Conservation (phyloP, 768 basidiomycete genomes). For the Leccinum olivaceopallidum region DNA sequence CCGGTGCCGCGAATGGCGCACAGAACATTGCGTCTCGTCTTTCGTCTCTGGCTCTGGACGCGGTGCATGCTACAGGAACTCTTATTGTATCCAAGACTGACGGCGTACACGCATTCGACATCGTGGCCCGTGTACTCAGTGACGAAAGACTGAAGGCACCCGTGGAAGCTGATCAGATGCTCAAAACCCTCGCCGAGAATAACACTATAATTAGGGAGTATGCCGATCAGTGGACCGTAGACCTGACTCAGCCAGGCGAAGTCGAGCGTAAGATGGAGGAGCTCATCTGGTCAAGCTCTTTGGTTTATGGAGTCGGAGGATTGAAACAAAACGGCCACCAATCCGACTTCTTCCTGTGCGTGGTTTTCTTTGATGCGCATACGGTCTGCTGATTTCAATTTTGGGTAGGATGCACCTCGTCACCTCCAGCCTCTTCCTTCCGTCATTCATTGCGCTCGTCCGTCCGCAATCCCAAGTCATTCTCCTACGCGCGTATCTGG, state of each 20-base stretch:
- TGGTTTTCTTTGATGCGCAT: background rate
- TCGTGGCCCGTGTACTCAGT: conserved; percentile 51
- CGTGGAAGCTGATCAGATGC: conserved; percentile 19
- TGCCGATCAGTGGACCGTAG: conserved; percentile 44
- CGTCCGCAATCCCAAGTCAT: conserved; percentile 20
- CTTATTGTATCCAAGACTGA: conserved; percentile 1
- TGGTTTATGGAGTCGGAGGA: conserved; percentile 60
- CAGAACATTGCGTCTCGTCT: conserved; percentile 8
- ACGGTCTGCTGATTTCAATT: background rate
- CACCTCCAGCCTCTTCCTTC: conserved; percentile 33
- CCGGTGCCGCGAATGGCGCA: background rate
- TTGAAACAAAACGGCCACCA: conserved; percentile 50
- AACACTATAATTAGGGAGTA: conserved; percentile 9
- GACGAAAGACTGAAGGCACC: conserved; percentile 39
- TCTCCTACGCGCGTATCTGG: conserved; percentile 33
- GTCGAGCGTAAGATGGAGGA: conserved; percentile 63
- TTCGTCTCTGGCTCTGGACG: conserved; percentile 11
- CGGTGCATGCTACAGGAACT: background rate
- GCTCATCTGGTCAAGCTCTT: conserved; percentile 51
- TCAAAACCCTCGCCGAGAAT: conserved; percentile 15
- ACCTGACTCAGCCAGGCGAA: conserved; percentile 36
- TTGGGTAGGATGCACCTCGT: conserved; percentile 29
- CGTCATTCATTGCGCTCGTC: conserved; percentile 22
- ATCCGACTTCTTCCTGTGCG: conserved; percentile 52
- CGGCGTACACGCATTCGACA: conserved; percentile 42